Percentiles rank a stretch among this genome's conserved stretches.
Evolutionary conservation across 257 asterid species (phyloP).

Genomic region (Solanum pimpinellifolium): DNA sequence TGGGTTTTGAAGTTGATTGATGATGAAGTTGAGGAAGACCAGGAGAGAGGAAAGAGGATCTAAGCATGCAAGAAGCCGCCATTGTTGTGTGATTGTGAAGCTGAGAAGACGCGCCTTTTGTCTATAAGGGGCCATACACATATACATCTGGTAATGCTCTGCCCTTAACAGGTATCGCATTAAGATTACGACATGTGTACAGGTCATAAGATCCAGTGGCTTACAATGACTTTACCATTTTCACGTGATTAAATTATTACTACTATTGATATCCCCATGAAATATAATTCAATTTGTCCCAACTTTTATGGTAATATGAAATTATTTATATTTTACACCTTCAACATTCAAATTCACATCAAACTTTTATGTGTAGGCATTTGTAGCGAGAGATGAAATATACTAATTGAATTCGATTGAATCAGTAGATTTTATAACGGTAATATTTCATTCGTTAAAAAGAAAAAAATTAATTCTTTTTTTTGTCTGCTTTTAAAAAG

Average conservation of each 20-base stretch:
- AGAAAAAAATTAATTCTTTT: too few species aligned
- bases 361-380: too few species aligned
- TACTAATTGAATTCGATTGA: too few species aligned
- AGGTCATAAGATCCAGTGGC: neutral
- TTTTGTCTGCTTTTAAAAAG: too few species aligned
- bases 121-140: neutral
- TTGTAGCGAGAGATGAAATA: too few species aligned
- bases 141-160: neutral
- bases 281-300: too few species aligned
- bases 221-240: neutral
- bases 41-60: constrained; percentile 57
- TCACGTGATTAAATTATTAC: neutral
- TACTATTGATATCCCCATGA: too few species aligned
- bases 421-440: too few species aligned
- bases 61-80: constrained; percentile 59
- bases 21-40: constrained; percentile 17
- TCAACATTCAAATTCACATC: too few species aligned
- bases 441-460: too few species aligned
- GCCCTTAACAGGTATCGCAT: neutral
- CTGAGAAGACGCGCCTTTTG: neutral
- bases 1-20: constrained; percentile 7
- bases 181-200: neutral
- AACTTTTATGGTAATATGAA: too few species aligned
- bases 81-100: constrained; percentile 6
- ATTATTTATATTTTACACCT: too few species aligned